phyloP scores from a whole-genome alignment of 2,329 filamentous ascomycete genomes.

The Dothideomycetes sp. region DNA sequence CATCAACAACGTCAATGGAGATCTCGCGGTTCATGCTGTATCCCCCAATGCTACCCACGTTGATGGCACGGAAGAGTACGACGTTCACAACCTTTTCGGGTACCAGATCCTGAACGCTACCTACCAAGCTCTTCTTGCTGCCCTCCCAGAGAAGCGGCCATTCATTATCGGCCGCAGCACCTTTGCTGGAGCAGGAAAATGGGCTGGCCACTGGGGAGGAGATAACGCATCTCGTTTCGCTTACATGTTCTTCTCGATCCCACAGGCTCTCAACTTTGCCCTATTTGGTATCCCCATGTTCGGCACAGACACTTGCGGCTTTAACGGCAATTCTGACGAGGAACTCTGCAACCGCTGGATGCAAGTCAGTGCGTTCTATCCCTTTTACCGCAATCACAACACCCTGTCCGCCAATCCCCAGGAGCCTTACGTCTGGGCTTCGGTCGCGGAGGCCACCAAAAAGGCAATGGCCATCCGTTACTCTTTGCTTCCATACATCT shows the following conservation, averaged over 20 bases:
- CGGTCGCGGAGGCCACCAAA: slow-evolving; percentile 53
- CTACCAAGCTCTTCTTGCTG: slow-evolving; percentile 54
- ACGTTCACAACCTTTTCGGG: slow-evolving; percentile 72
- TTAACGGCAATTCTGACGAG: slow-evolving; percentile 54
- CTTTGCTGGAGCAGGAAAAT: slow-evolving; percentile 65
- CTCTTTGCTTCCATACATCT: slow-evolving; percentile 61
- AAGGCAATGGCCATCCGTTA: slow-evolving; percentile 62
- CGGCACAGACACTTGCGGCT: slow-evolving; percentile 59
- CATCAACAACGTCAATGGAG: slow-evolving; percentile 63
- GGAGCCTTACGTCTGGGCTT: slow-evolving; percentile 61
- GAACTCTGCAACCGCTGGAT: slow-evolving; percentile 68
- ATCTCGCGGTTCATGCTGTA: slow-evolving; percentile 61
- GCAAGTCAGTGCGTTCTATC: slow-evolving; percentile 63
- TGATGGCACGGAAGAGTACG: slow-evolving; percentile 62
- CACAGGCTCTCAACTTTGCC: slow-evolving; percentile 64
- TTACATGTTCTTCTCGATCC: slow-evolving; percentile 67
- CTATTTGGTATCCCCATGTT: slow-evolving; percentile 72
- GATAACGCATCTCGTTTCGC: slow-evolving; percentile 57
- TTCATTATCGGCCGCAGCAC: slow-evolving; percentile 79
- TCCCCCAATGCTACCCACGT: slow-evolving; percentile 68
- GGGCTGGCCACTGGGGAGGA: slow-evolving; percentile 73
- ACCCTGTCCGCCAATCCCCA: slow-evolving; percentile 48
- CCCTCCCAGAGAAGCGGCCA: slow-evolving; percentile 59
- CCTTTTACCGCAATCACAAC: slow-evolving; percentile 70
- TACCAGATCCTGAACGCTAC: slow-evolving; percentile 68